Evolutionary conservation across 2,329 filamentous ascomycete species (phyloP).

Genomic region (Talaromyces rugulosus): DNA sequence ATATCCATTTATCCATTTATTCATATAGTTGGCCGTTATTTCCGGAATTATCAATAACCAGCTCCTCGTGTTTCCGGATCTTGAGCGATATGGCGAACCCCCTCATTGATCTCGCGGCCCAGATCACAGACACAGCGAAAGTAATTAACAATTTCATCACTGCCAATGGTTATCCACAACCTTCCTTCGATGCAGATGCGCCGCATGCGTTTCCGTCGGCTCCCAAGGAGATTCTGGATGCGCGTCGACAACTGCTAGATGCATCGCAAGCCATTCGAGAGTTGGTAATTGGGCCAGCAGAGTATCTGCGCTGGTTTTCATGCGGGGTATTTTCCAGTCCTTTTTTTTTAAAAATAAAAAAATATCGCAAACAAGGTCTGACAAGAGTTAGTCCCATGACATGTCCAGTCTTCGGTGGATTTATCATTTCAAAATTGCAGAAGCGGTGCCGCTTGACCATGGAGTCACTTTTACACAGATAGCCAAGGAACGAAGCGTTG

Average conservation of each 20-base stretch:
- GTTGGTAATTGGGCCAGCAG: conserved; percentile 1
- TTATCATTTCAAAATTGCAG: conserved; percentile 20
- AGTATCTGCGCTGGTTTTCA: conserved; percentile 6
- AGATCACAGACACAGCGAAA: conserved; percentile 4
- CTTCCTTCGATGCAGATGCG: conserved; percentile 6
- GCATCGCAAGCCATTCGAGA: conserved; percentile 6
- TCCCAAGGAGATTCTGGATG: conserved; percentile 4
- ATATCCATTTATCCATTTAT: neutral
- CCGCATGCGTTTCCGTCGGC: neutral
- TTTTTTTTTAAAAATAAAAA: too few species aligned
- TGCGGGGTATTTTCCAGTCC: neutral
- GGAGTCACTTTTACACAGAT: conserved; percentile 16
- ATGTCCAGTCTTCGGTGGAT: conserved; percentile 18
- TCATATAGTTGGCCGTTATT: neutral
- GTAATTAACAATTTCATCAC: conserved; percentile 6
- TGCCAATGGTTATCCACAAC: conserved; percentile 5
- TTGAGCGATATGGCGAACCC: conserved; percentile 1
- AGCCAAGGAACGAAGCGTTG: conserved; percentile 16
- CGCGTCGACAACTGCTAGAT: conserved; percentile 3
- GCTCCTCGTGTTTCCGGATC: too few species aligned
- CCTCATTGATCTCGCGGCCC: conserved; percentile 5
- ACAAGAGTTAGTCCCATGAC: conserved; percentile 15
- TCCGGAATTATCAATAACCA: too few species aligned
- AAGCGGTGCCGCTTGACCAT: conserved; percentile 21
- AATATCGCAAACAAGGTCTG: neutral